Evolutionary conservation across 345 rosid species (phyloP).

Genomic region (Eucalyptus pauciflora): DNA sequence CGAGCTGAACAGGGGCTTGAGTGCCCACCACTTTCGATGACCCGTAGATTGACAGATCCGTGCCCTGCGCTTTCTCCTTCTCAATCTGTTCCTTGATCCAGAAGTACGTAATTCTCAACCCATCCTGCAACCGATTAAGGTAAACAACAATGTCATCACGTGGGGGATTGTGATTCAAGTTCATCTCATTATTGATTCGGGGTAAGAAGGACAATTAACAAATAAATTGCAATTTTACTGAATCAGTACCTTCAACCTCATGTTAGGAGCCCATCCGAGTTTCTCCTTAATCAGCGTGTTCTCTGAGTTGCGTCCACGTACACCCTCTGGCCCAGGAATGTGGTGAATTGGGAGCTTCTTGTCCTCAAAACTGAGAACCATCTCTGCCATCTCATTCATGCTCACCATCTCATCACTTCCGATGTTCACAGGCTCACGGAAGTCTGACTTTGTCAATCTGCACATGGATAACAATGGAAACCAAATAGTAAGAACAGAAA

Average conservation of each 20-base stretch:
- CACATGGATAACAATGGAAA: neutral
- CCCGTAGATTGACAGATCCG: conserved; percentile 70
- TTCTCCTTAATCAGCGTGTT: conserved; percentile 92
- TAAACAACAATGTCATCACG: neutral
- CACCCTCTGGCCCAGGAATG: conserved; percentile 99
- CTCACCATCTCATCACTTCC: conserved; percentile 99
- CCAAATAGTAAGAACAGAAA: neutral
- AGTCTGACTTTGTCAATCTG: conserved; percentile 94
- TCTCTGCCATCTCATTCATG: conserved; percentile 99
- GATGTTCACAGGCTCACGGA: conserved; percentile 95
- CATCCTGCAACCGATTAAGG: conserved; percentile 41
- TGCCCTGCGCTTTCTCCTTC: conserved; percentile 77
- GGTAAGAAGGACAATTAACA: neutral
- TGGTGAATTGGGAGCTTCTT: conserved; percentile 88
- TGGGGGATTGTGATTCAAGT: neutral
- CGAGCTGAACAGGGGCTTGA: conserved; percentile 95
- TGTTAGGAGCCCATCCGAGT: conserved; percentile 99
- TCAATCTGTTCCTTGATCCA: conserved; percentile 96
- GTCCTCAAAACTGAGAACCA: conserved; percentile 80
- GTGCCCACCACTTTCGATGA: conserved; percentile 97
- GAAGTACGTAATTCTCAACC: conserved; percentile 84
- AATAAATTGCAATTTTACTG: neutral
- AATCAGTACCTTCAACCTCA: conserved; percentile 67
- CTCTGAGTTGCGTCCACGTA: conserved; percentile 98
- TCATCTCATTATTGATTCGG: neutral